A percentile compares a stretch with the other conserved stretches of the same genome.
Evolutionary conservation across 768 basidiomycete genomes (phyloP).

Genomic region (Chiua virens): DNA sequence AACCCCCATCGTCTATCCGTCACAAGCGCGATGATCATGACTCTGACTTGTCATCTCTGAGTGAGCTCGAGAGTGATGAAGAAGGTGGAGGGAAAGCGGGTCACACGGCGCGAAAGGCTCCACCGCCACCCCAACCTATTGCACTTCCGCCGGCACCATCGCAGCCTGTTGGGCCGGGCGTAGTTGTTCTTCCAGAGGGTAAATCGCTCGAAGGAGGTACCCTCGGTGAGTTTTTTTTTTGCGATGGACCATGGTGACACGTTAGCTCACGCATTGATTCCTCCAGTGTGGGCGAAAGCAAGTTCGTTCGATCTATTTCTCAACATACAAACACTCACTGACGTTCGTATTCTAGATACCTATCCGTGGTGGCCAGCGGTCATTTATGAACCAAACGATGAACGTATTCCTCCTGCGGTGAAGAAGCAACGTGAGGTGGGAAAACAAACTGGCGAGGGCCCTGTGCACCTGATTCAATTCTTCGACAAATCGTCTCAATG

Average conservation of each 20-base stretch:
- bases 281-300: slow-evolving; percentile 81
- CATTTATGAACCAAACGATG: slow-evolving; percentile 62
- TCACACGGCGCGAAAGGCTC: slow-evolving; percentile 3
- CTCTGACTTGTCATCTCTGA: slow-evolving; percentile 47
- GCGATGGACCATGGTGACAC: background rate
- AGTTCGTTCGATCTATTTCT: slow-evolving; percentile 41
- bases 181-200: slow-evolving; percentile 34
- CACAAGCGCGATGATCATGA: slow-evolving; percentile 25
- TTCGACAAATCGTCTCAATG: slow-evolving; percentile 70
- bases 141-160: slow-evolving; percentile 5
- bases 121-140: slow-evolving; percentile 2
- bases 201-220: slow-evolving; percentile 54
- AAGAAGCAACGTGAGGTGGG: slow-evolving; percentile 29
- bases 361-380: slow-evolving; percentile 91
- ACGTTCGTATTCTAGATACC: slow-evolving; percentile 44
- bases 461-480: slow-evolving; percentile 72
- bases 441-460: slow-evolving; percentile 39
- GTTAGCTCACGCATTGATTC: background rate
- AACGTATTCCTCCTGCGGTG: slow-evolving; percentile 48
- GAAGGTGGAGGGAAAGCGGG: slow-evolving; percentile 9
- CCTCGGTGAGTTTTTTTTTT: slow-evolving; percentile 49
- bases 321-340: slow-evolving; percentile 10
- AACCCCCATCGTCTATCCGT: background rate
- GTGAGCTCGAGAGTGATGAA: slow-evolving; percentile 40
- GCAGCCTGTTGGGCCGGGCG: slow-evolving; percentile 29